A percentile compares a stretch with the other conserved stretches of the same genome.
Evolutionary conservation across 768 basidiomycete species (phyloP).

Genomic region (Tylopilus felleus): DNA sequence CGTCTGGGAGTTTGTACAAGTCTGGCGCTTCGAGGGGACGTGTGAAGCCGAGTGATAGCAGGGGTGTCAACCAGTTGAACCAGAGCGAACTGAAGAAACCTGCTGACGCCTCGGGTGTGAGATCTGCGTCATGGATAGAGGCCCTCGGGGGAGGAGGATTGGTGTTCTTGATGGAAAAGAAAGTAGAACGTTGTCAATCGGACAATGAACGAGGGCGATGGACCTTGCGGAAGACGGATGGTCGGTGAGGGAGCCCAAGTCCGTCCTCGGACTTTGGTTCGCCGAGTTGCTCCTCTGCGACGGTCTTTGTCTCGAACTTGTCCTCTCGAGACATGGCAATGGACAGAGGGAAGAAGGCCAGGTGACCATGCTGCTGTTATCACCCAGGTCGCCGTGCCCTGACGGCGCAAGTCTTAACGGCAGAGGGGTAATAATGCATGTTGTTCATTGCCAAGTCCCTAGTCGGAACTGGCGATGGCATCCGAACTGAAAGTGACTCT

Average conservation of each 20-base stretch:
- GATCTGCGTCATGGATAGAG: conserved; percentile 56
- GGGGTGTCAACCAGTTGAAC: conserved; percentile 72
- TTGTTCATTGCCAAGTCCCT: too few relatives aligned
- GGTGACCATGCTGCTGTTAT: too few relatives aligned
- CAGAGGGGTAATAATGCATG: too few relatives aligned
- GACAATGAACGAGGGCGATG: neutral
- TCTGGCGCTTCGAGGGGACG: conserved; percentile 79
- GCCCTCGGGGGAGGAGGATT: conserved; percentile 41
- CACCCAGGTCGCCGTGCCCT: too few relatives aligned
- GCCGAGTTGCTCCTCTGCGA: neutral
- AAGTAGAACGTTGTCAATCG: neutral
- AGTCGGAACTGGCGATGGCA: too few relatives aligned
- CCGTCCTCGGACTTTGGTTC: neutral
- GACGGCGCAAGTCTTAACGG: too few relatives aligned
- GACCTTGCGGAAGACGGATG: conserved; percentile 1
- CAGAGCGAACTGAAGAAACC: conserved; percentile 55
- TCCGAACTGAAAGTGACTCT: too few relatives aligned
- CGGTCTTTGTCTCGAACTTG: neutral
- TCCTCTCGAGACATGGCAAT: conserved; percentile 4
- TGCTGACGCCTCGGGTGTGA: conserved; percentile 67
- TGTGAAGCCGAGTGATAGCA: conserved; percentile 72
- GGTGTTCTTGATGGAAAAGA: conserved; percentile 12
- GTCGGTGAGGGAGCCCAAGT: neutral
- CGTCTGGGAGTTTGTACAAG: conserved; percentile 71
- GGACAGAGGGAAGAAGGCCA: neutral